Conservation (phyloP, 331 rosid species). For the Cydonia oblonga region DNA sequence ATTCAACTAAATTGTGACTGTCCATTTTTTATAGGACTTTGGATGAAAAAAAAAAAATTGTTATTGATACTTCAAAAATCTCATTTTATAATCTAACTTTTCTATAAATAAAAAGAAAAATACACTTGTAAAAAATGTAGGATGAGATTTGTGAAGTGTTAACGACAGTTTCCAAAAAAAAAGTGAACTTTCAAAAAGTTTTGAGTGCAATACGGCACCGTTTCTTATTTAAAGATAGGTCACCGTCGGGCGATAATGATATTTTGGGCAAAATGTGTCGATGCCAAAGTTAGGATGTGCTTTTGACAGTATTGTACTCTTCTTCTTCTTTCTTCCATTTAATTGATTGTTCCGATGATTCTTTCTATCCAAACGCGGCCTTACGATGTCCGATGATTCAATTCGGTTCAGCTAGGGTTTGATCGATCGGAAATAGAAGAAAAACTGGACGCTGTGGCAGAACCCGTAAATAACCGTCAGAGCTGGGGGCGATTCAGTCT, state of each 20-base stretch:
- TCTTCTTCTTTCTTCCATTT: background rate
- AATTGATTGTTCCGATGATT: background rate
- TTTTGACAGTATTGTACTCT: background rate
- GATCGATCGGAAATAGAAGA: constrained; percentile 8
- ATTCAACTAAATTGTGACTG: no score
- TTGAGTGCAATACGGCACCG: background rate
- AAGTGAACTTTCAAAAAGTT: background rate
- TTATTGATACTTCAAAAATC: no score
- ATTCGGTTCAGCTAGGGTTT: constrained; percentile 30
- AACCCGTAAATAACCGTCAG: constrained; percentile 37
- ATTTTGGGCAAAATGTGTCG: background rate
- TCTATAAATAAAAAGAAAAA: no score
- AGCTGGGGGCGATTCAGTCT: constrained; percentile 99
- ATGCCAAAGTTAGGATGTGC: no score
- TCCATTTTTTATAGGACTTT: no score
- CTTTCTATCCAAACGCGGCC: background rate
- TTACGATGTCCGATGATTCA: constrained; percentile 21
- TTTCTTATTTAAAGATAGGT: background rate
- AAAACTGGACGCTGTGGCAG: constrained; percentile 14
- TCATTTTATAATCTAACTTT: no score
- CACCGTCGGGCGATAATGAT: background rate
- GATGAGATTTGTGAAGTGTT: no score
- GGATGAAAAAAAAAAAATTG: no score
- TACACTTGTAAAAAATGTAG: accelerated
- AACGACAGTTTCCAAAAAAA: no score